phyloP scores from a whole-genome alignment of 2,329 filamentous ascomycete species.

The Tolypocladium tundrense region DNA sequence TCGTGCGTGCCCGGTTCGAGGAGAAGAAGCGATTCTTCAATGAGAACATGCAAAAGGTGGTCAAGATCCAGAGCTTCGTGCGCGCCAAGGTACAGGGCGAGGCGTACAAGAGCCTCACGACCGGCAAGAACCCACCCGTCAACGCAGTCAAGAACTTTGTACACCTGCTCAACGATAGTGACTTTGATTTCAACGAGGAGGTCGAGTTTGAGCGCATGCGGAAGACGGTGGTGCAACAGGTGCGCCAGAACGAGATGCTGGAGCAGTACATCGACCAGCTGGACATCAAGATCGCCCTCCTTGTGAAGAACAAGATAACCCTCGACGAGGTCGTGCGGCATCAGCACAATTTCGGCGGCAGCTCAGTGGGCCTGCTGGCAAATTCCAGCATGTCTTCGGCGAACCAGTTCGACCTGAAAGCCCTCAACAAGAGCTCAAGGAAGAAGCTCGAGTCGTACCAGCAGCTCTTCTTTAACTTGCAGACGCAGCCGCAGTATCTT shows the following conservation, averaged over 20 bases:
- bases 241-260: conserved; percentile 90
- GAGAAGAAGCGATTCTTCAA: conserved; percentile 85
- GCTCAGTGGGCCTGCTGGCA: conserved; percentile 72
- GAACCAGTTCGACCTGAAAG: conserved; percentile 93
- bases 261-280: conserved; percentile 98
- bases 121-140: conserved; percentile 91
- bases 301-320: conserved; percentile 99
- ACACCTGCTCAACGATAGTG: conserved; percentile 92
- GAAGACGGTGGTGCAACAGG: conserved; percentile 94
- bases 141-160: conserved; percentile 97
- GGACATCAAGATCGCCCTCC: conserved; percentile 95
- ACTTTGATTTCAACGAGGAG: conserved; percentile 98
- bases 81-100: conserved; percentile 92
- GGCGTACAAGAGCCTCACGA: conserved; percentile 94
- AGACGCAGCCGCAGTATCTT: conserved; percentile 93
- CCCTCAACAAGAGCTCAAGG: conserved; percentile 90
- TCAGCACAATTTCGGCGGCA: conserved; percentile 89
- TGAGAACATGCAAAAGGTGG: conserved; percentile 96
- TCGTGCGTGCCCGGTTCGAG: conserved; percentile 65
- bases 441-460: conserved; percentile 96
- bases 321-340: conserved; percentile 95
- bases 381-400: conserved; percentile 82
- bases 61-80: conserved; percentile 97
- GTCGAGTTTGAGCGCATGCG: conserved; percentile 91
- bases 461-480: conserved; percentile 92